A percentile compares a stretch with the other conserved stretches of the same genome.
phyloP scores from a whole-genome alignment of 2,329 filamentous ascomycete genomes.

The Colletotrichum spaethianum region DNA sequence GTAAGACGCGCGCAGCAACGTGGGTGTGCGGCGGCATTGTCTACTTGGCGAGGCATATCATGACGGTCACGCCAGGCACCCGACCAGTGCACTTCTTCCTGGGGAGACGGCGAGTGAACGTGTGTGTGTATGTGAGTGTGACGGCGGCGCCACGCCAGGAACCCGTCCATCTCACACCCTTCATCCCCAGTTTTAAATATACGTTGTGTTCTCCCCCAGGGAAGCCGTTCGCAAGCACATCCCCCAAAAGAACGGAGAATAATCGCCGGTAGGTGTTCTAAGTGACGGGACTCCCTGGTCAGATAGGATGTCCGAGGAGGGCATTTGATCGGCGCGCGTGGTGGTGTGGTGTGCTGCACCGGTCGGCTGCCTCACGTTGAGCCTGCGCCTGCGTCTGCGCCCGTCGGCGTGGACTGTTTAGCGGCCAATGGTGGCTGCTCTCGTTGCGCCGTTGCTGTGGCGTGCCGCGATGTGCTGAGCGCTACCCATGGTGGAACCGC shows the following conservation, averaged over 20 bases:
- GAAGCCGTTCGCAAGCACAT: too few species aligned
- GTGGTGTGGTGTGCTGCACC: neutral
- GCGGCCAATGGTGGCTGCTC: neutral
- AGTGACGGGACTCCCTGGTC: neutral
- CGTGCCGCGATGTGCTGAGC: neutral
- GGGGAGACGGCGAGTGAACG: neutral
- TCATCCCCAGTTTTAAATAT: neutral
- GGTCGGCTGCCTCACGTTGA: conserved; percentile 3
- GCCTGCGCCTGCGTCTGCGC: neutral
- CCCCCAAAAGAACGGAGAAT: neutral
- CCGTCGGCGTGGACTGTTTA: neutral
- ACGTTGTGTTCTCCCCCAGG: neutral
- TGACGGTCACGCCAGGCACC: neutral
- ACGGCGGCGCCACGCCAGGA: neutral
- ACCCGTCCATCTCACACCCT: neutral
- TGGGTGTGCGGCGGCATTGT: neutral
- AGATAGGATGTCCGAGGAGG: neutral
- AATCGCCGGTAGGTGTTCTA: neutral
- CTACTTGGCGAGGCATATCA: neutral
- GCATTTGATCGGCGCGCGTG: conserved; percentile 15
- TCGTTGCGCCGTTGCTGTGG: neutral
- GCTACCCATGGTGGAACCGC: neutral
- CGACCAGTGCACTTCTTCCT: neutral
- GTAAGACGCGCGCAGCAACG: neutral
- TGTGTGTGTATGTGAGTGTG: neutral